phyloP scores from a whole-genome alignment of 2,329 filamentous ascomycete genomes.

The Sclerotinia subarctica region DNA sequence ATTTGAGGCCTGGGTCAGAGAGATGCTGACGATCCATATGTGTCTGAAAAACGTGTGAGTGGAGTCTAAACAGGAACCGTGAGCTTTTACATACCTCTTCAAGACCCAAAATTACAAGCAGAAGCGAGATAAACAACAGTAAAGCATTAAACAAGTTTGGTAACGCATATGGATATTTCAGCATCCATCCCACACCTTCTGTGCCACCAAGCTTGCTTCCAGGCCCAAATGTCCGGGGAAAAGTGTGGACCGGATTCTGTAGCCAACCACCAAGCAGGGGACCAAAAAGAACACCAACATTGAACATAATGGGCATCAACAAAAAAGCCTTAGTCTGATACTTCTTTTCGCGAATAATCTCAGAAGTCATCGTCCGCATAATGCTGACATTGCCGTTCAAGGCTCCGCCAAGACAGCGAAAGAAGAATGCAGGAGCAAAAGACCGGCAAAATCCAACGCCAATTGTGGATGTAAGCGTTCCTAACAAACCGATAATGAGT shows the following conservation, averaged over 20 bases:
- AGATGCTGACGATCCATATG: not conserved
- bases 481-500: not conserved
- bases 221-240: not conserved
- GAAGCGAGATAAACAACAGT: not conserved
- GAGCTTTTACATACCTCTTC: constrained; percentile 2
- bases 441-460: not conserved
- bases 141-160: constrained; percentile 5
- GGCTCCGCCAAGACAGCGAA: constrained; percentile 1
- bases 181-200: not conserved
- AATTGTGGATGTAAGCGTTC: not conserved
- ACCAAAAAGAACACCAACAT: not conserved
- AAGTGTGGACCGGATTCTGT: not conserved
- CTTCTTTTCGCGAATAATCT: constrained; percentile 2
- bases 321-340: constrained; percentile 6
- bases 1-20: not conserved
- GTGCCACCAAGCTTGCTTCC: not conserved
- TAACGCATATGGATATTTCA: not conserved
- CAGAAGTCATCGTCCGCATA: constrained; percentile 6
- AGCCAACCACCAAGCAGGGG: not conserved
- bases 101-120: not conserved
- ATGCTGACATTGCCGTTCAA: constrained; percentile 7
- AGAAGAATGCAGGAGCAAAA: constrained; percentile 5
- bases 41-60: not conserved
- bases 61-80: not conserved
- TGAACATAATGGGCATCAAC: constrained; percentile 11